Percentiles rank a stretch among this genome's conserved stretches.
Evolutionary conservation across 2,329 filamentous ascomycete genomes (phyloP).

Genomic region (Pyrenophora tritici-repentis): DNA sequence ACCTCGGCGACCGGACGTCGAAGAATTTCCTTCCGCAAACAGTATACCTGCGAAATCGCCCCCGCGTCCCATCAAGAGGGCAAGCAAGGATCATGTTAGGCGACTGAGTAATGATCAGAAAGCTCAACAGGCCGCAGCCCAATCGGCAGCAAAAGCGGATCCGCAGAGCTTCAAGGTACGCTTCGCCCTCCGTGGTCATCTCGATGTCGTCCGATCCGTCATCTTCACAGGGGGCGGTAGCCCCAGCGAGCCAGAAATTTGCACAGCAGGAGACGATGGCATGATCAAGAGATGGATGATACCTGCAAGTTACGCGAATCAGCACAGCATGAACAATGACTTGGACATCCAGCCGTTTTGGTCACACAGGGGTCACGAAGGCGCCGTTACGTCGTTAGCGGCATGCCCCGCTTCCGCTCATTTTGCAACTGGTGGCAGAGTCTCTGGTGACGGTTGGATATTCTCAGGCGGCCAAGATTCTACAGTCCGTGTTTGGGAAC

Average conservation of each 20-base stretch:
- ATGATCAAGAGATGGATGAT: constrained; percentile 97
- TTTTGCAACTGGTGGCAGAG: constrained; percentile 86
- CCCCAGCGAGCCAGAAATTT: constrained; percentile 94
- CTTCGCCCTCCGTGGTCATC: constrained; percentile 87
- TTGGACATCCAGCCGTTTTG: constrained; percentile 93
- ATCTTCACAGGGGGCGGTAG: constrained; percentile 97
- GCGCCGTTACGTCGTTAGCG: constrained; percentile 82
- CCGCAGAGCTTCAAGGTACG: constrained; percentile 84
- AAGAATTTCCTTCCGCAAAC: constrained; percentile 81
- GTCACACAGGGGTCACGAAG: constrained; percentile 92
- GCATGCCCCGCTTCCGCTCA: constrained; percentile 86
- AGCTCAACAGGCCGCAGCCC: constrained; percentile 53
- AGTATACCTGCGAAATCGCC: constrained; percentile 81
- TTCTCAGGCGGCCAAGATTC: constrained; percentile 96
- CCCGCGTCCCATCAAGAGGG: constrained; percentile 65
- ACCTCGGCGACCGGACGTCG: constrained; percentile 76
- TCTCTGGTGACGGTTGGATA: constrained; percentile 93
- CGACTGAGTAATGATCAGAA: constrained; percentile 69
- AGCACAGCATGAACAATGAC: constrained; percentile 70
- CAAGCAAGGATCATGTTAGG: constrained; percentile 68
- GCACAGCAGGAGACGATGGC: constrained; percentile 92
- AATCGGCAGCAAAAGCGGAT: constrained; percentile 61
- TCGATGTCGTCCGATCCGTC: constrained; percentile 90
- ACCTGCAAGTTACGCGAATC: constrained; percentile 73
- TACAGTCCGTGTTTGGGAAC: constrained; percentile 93